Evolutionary conservation across 169 alveolate genomes (phyloP), one percentile per base, ranked within the genome.

Genomic region (Plasmodium inui): DNA sequence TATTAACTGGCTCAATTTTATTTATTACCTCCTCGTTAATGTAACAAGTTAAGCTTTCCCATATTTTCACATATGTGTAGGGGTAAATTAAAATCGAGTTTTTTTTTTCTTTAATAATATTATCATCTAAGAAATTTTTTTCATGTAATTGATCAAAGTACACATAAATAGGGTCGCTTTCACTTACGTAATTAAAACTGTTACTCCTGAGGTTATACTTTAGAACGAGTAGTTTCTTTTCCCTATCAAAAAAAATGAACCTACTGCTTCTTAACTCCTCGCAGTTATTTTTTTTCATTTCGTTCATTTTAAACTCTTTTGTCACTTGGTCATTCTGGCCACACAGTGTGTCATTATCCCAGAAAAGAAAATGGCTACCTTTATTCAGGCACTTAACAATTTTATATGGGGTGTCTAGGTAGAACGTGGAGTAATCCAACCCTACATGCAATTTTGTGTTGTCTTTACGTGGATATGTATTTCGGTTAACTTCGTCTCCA

Each of bases 291-390:
- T 82, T 91, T 91, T 71, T 80, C 95, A 91, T 91, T 72, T 91
- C 95, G 57, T 91, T 91, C 95, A 91, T 91, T 91, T 81, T 81
- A 44, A 81, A 81, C 55, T 91, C 95, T 91, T 91, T 91, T 41
- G 84, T 34, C 39, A 82, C 32, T 32, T 79, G 72, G 34, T 41
- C 70, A 80, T 44, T 70, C 8, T 80, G 46, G 26, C 57, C 55
- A 41, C 37, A 14, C 61, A 72, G 55, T 34, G 44, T 67, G 76
- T 91, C 95, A 91, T 12, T 50, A 91, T 44, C 67, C 95, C 95
- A 91, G 55, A 71, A 81, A 22, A 91, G 74, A 82, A 91, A 91
- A 82, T 91, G 95, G 22, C 95, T 53, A n/a, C 95, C 95, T 72
- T 82, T 91, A 37, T 81, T 81, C 34, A 91, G 67, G 46, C 72